A percentile compares a stretch with the other conserved stretches of the same genome.
These are phyloP conservation scores for Talaromyces ruber DNA, from an alignment of 495 filamentous ascomycete genomes.

Conservation along the genomic window DNA sequence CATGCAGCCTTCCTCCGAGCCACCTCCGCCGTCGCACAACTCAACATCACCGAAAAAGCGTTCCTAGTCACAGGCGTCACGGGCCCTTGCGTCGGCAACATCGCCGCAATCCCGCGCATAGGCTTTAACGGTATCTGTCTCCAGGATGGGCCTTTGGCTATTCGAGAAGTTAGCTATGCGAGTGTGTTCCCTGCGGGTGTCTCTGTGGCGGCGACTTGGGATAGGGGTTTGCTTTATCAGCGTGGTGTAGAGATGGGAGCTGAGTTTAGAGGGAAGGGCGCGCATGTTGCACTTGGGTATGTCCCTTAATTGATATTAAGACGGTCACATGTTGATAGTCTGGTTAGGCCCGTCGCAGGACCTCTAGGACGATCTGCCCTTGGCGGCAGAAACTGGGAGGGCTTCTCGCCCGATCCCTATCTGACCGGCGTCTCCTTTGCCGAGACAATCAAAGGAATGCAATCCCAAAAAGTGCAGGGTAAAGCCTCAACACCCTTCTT, in stretches of 20 bases:
- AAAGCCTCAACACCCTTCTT: neutral
- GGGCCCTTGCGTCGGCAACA: constrained; percentile 57
- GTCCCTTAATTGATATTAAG: neutral
- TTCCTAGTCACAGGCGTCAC: constrained; percentile 67
- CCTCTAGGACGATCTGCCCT: constrained; percentile 62
- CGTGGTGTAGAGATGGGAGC: constrained; percentile 17
- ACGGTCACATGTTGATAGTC: neutral
- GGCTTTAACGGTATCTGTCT: constrained; percentile 57
- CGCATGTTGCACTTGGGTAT: constrained; percentile 41
- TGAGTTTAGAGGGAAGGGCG: constrained; percentile 40
- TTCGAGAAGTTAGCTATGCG: constrained; percentile 45
- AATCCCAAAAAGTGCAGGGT: constrained; percentile 12
- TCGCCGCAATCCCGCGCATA: constrained; percentile 48
- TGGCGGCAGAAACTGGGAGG: constrained; percentile 81
- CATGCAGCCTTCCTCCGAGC: constrained; percentile 67
- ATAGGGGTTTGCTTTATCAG: constrained; percentile 39
- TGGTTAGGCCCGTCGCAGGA: constrained; percentile 48
- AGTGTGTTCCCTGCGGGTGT: constrained; percentile 59
- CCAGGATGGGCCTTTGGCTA: constrained; percentile 51
- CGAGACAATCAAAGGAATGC: constrained; percentile 50
- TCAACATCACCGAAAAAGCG: constrained; percentile 78
- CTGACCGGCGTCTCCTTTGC: constrained; percentile 61
- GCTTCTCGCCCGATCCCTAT: constrained; percentile 62
- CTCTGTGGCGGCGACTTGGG: constrained; percentile 53
- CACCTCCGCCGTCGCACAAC: constrained; percentile 59